Conservation (phyloP, 2,329 filamentous ascomycete genomes). For the Aureobasidium sp. region DNA sequence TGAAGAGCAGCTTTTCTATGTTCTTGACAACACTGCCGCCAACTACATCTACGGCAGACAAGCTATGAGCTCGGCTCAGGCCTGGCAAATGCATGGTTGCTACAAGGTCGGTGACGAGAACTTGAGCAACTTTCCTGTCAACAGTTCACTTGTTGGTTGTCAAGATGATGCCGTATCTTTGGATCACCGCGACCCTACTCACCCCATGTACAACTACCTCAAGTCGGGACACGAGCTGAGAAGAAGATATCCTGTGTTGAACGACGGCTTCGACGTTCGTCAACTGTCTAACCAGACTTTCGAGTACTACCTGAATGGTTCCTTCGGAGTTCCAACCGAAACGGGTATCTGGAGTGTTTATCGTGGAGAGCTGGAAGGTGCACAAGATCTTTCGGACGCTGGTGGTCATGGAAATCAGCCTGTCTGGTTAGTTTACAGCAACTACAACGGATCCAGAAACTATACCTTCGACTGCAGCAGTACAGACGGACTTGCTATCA, state of each 20-base stretch:
- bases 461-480: constrained; percentile 52
- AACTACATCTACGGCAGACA: constrained; percentile 62
- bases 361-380: constrained; percentile 38
- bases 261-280: constrained; percentile 51
- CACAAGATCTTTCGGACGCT: constrained; percentile 44
- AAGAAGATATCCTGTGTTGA: constrained; percentile 49
- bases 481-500: constrained; percentile 42
- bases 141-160: constrained; percentile 49
- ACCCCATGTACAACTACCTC: constrained; percentile 54
- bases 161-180: constrained; percentile 50
- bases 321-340: constrained; percentile 47
- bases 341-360: constrained; percentile 56
- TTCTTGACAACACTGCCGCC: constrained; percentile 55
- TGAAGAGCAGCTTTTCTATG: constrained; percentile 59
- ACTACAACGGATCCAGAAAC: constrained; percentile 41
- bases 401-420: constrained; percentile 24
- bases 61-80: constrained; percentile 53
- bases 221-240: constrained; percentile 58
- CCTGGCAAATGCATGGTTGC: constrained; percentile 59
- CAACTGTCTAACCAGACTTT: constrained; percentile 52
- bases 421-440: constrained; percentile 49
- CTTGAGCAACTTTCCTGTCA: constrained; percentile 52
- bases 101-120: constrained; percentile 51
- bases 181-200: constrained; percentile 57
- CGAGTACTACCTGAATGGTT: constrained; percentile 46